Base-by-base conservation (phyloP, 2,329 filamentous ascomycete species). In the Ophiognomonia clavigignenti-juglandacearum region DNA sequence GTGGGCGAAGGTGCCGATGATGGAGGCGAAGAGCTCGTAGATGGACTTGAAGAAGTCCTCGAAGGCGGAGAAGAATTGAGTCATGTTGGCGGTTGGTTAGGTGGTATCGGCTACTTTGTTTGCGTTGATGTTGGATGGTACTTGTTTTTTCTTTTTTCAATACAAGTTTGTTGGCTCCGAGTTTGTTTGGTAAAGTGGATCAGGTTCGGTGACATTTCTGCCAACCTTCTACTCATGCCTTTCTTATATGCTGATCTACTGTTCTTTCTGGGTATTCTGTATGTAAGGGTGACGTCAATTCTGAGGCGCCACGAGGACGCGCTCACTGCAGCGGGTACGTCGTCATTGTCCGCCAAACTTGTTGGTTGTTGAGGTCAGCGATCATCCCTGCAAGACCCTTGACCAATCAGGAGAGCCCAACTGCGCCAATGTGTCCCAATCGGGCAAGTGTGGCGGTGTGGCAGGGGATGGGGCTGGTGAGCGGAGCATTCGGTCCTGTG, bases 1-100 rank as follows among this genome's bases (percentile, higher is more conserved):
- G 45, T 61, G 40, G 53, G 63, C 64, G 36, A 62, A 41, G n/a
- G 66, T 61, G 27, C 56, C 54, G 23, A 71, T 53, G 40, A 71
- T 49, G 5, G 67, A 68, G 27, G 62, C 56, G 32, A 70, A 49
- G 24, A 72, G 65, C 58, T 71, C 67, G 50, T 65, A 69, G 56
- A 71, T 58, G 57, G 65, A 69, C 54, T 62, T 66, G 57, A 70
- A 56, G 40, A 70, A 58, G 53, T 68, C 63, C 37, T 56, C 55
- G 43, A 71, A 51, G 24, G 67, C 68, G 37, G 57, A 54, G 19
- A 60, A 59, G 57, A 70, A 49, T 43, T 54, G 48, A 5, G 56
- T 55, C 49, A 59, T 57, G 10, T 43, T 53, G 48, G 48, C 18
- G 40, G 20, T 11, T 27, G 18, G 19, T 18, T 10, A 19, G 23